Percentiles rank a stretch among this genome's conserved stretches.
Conservation (phyloP, 352 stramenopile species). For the Phytopythium cucurbitacearum region DNA sequence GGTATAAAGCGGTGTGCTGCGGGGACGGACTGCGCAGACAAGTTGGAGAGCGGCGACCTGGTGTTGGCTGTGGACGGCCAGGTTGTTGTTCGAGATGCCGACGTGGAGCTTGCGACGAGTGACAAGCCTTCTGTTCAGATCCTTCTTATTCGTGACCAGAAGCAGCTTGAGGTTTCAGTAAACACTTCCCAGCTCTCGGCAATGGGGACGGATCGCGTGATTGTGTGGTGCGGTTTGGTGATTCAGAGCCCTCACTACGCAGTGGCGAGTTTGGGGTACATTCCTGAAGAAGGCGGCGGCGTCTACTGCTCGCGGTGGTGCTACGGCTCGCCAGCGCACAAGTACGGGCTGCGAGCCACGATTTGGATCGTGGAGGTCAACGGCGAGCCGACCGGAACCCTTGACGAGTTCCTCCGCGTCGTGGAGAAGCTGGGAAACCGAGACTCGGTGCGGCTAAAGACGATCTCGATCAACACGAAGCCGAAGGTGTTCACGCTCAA, state of each 20-base stretch:
- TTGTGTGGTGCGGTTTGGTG: conserved; percentile 90
- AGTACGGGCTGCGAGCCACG: conserved; percentile 86
- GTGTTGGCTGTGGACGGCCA: conserved; percentile 78
- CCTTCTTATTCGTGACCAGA: conserved; percentile 71
- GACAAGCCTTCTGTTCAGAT: conserved; percentile 52
- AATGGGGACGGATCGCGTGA: conserved; percentile 84
- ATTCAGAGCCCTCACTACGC: conserved; percentile 89
- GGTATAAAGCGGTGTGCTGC: conserved; percentile 77
- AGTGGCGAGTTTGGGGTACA: conserved; percentile 79
- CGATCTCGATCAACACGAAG: conserved; percentile 88
- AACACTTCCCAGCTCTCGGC: conserved; percentile 57
- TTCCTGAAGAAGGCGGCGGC: conserved; percentile 77
- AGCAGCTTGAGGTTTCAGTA: conserved; percentile 61
- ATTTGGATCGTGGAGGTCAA: conserved; percentile 92
- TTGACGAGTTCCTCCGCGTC: conserved; percentile 85
- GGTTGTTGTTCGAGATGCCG: conserved; percentile 70
- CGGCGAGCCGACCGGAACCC: conserved; percentile 61
- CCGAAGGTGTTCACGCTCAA: conserved; percentile 89
- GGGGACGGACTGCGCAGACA: conserved; percentile 52
- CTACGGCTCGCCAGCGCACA: conserved; percentile 89
- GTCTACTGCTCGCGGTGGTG: conserved; percentile 90
- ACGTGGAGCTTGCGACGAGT: conserved; percentile 62
- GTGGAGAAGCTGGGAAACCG: conserved; percentile 79
- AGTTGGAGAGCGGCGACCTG: conserved; percentile 80
- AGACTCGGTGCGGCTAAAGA: conserved; percentile 86